A percentile compares a stretch with the other conserved stretches of the same genome.
Conservation (phyloP, 1,139 yeast genomes). For the Zygosaccharomyces sapae region DNA sequence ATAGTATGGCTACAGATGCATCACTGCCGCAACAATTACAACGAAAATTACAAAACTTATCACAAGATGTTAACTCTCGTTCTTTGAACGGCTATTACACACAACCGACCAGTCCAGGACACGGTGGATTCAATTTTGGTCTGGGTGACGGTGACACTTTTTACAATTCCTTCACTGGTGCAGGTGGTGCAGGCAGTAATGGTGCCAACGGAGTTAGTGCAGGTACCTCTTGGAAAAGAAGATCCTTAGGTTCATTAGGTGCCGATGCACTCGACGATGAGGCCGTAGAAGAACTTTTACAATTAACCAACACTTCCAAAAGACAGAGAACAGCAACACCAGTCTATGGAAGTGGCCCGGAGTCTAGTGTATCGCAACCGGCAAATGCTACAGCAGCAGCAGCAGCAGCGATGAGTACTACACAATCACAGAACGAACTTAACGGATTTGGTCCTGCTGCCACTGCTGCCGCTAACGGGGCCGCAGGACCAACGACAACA, state of each 20-base stretch:
- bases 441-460: slow-evolving; percentile 4
- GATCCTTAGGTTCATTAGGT: slow-evolving; percentile 30
- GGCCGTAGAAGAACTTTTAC: slow-evolving; percentile 32
- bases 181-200: slow-evolving; percentile 6
- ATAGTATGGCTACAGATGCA: slow-evolving; percentile 21
- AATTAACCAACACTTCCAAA: slow-evolving; percentile 25
- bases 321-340: slow-evolving; percentile 19
- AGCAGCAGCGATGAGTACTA: not conserved
- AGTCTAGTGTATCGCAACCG: not conserved
- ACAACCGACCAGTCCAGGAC: slow-evolving; percentile 34
- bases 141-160: slow-evolving; percentile 15
- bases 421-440: slow-evolving; percentile 4
- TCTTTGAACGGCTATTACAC: slow-evolving; percentile 32
- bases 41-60: slow-evolving; percentile 26
- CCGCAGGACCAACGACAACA: slow-evolving; percentile 1
- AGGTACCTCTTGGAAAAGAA: slow-evolving; percentile 24
- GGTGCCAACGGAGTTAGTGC: slow-evolving; percentile 7
- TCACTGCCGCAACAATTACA: slow-evolving; percentile 31
- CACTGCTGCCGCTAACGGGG: slow-evolving; percentile 5
- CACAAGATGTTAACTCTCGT: slow-evolving; percentile 28
- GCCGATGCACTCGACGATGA: slow-evolving; percentile 30
- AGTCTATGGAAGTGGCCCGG: slow-evolving; percentile 8
- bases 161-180: slow-evolving; percentile 9
- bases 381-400: slow-evolving; percentile 4
- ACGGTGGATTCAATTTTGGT: slow-evolving; percentile 18